Base-by-base conservation (phyloP, 2,329 filamentous ascomycete genomes). In the Penicillium concentricum region DNA sequence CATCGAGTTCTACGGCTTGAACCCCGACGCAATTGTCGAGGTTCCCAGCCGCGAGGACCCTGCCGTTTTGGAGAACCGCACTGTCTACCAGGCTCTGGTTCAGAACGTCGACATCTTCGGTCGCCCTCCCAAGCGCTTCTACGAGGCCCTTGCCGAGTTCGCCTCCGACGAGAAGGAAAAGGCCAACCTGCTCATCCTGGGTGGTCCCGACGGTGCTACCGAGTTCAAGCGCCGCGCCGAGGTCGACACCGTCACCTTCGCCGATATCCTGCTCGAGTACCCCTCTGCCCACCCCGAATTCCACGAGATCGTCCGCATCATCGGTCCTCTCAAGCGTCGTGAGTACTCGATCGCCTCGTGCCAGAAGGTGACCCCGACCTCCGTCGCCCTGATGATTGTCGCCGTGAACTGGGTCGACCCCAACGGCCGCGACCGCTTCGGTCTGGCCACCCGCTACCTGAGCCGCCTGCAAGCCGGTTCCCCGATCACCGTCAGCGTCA, bases 271-370 rank as follows among this genome's bases (percentile, higher is more conserved):
- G 22, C 83, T 91, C 50, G 92, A 97, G 75, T 97, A 94, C 81
- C 82, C 83, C 58, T 97, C 93, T 47, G 94, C 94, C 1, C 92
- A 88, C 67, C 94, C 93, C 6, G 81, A 81, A 58, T 94, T 97
- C 85, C 85, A 92, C 71, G 92, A 97, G 67, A 88, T 99, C 56
- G 84, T 90, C 61, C 88, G 87, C 69, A 91, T 99, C 60, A 89
- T 99, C 63, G 85, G 83, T 63, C 93, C 94, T 13, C 87, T 96
- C 81, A 99, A 99, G 84, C 90, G 94, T 59, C 86, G 94, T 69
- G 94, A 99, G 78, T 99, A 99, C 83, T 96, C 91, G n/a, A 97
- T 99, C 66, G 94, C 94, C 20, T 97, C 94, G 3, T 94, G 92
- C 54, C 94, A 99, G 78, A 91, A 93, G 68, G 93, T 97, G 39